Conservation (phyloP, 805 yeast genomes). For the Starmerella scarabaei region DNA sequence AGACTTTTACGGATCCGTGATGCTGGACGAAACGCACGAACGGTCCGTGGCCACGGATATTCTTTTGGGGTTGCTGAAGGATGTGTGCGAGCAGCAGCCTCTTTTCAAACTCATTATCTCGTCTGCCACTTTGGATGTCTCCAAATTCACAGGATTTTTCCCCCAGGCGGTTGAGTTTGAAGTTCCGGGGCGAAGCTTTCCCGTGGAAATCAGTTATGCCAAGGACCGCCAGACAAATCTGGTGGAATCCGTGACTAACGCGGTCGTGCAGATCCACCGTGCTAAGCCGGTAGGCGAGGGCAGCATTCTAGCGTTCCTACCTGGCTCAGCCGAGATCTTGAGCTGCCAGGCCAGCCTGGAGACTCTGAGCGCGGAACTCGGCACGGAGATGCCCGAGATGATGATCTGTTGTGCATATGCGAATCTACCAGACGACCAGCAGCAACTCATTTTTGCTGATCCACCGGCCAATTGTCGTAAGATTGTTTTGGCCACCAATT, state of each 20-base stretch:
- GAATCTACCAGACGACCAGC: slow-evolving; percentile 81
- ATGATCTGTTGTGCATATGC: slow-evolving; percentile 81
- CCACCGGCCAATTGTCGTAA: slow-evolving; percentile 66
- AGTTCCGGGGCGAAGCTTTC: slow-evolving; percentile 84
- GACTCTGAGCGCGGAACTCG: slow-evolving; percentile 43
- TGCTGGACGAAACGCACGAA: slow-evolving; percentile 97
- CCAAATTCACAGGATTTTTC: slow-evolving; percentile 71
- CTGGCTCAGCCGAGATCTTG: slow-evolving; percentile 95
- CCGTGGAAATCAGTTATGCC: slow-evolving; percentile 46
- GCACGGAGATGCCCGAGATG: slow-evolving; percentile 49
- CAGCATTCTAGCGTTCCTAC: slow-evolving; percentile 72
- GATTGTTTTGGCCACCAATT: slow-evolving; percentile 87
- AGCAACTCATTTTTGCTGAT: slow-evolving; percentile 76
- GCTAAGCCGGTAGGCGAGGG: slow-evolving; percentile 34
- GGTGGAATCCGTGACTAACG: slow-evolving; percentile 10
- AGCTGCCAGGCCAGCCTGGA: slow-evolving; percentile 33
- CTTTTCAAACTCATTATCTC: slow-evolving; percentile 62
- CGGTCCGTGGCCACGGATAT: slow-evolving; percentile 81
- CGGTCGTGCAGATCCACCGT: slow-evolving; percentile 18
- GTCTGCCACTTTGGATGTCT: slow-evolving; percentile 85
- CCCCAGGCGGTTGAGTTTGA: slow-evolving; percentile 56
- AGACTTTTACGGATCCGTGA: slow-evolving; percentile 69
- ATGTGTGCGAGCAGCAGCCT: slow-evolving; percentile 56
- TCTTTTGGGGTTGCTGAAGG: slow-evolving; percentile 67
- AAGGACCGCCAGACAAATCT: slow-evolving; percentile 10